phyloP scores from a whole-genome alignment of 1,284 basidiomycete species.

The Ustilago curta region DNA sequence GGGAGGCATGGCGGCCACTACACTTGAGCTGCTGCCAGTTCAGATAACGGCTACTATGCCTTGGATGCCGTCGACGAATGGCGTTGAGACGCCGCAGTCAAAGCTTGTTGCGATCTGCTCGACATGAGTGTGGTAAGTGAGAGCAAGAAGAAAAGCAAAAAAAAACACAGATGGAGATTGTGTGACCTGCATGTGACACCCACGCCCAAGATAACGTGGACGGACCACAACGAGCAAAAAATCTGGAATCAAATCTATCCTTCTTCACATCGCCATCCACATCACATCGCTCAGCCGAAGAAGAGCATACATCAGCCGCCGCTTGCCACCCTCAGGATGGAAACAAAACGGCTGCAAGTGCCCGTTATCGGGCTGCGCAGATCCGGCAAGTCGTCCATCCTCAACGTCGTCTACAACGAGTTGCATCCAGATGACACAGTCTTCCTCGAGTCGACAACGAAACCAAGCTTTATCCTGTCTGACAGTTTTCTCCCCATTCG shows the following conservation, averaged over 20 bases:
- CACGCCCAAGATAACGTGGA: slow-evolving; percentile 18
- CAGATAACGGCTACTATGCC: neutral
- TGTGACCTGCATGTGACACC: slow-evolving; percentile 5
- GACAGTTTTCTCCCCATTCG: slow-evolving; percentile 92
- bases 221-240: slow-evolving; percentile 6
- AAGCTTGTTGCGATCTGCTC: neutral
- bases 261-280: slow-evolving; percentile 4
- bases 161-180: slow-evolving; percentile 9
- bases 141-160: slow-evolving; percentile 7
- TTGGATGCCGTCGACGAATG: neutral
- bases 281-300: neutral
- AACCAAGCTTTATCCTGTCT: slow-evolving; percentile 34
- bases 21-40: too few species aligned
- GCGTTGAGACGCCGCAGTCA: neutral
- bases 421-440: slow-evolving; percentile 87
- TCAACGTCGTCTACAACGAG: slow-evolving; percentile 89
- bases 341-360: slow-evolving; percentile 42
- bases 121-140: neutral
- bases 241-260: neutral
- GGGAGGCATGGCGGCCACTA: slow-evolving; percentile 12
- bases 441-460: slow-evolving; percentile 78
- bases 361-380: slow-evolving; percentile 48
- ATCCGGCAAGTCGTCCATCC: slow-evolving; percentile 91
- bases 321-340: slow-evolving; percentile 13
- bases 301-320: neutral